phyloP scores from a whole-genome alignment of 148 eudicot species.

The Vaccinium darrowii region DNA sequence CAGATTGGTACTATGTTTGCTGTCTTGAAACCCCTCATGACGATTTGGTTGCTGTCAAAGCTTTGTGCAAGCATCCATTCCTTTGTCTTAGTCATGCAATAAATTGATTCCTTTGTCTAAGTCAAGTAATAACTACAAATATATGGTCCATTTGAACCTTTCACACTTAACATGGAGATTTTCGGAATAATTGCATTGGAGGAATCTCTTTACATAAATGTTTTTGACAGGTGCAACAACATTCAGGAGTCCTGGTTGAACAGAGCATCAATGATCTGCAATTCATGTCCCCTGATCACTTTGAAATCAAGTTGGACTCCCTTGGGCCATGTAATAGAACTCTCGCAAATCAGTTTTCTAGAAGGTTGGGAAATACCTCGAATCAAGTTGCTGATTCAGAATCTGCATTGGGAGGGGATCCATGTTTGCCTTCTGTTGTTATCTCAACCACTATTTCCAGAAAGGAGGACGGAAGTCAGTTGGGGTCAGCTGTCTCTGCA shows the following conservation, averaged over 20 bases:
- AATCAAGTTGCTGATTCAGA: conserved; percentile 32
- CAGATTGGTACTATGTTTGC: too few relatives aligned
- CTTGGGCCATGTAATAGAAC: conserved; percentile 23
- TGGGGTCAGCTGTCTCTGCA: conserved; percentile 29
- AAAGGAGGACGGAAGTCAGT: conserved; percentile 38
- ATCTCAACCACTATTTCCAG: conserved; percentile 38
- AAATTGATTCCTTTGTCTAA: too few relatives aligned
- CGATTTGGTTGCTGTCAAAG: too few relatives aligned
- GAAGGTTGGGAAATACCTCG: conserved; percentile 30
- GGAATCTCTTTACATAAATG: not conserved
- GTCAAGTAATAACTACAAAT: too few relatives aligned
- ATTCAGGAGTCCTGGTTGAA: conserved; percentile 58
- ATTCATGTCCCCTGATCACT: conserved; percentile 47
- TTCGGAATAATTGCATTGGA: too few relatives aligned
- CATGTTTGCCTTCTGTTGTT: conserved; percentile 23
- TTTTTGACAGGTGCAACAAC: conserved; percentile 35
- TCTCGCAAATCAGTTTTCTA: conserved; percentile 31
- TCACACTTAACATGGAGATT: not conserved
- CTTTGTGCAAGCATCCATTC: too few relatives aligned
- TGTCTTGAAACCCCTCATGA: too few relatives aligned
- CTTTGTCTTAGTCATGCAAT: too few relatives aligned
- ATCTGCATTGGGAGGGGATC: conserved; percentile 25
- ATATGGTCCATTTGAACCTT: too few relatives aligned
- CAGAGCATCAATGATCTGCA: conserved; percentile 37
- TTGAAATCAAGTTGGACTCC: conserved; percentile 28